Base-by-base conservation (phyloP, 805 yeast genomes). In the Yarrowia keelungensis region DNA sequence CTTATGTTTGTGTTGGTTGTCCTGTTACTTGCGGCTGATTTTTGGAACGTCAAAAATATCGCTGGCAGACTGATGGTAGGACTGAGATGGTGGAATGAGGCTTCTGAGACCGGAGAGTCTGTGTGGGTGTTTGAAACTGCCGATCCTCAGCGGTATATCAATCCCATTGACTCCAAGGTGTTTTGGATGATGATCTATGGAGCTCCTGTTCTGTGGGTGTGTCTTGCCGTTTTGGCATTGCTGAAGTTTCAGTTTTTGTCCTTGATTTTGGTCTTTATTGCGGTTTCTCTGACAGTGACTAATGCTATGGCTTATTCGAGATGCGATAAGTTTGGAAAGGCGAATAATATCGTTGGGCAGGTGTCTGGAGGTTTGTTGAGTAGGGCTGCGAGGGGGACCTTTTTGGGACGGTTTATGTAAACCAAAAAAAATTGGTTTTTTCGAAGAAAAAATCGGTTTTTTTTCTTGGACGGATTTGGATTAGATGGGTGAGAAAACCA, bases 1-100 rank as follows among this genome's bases (percentile, higher is more conserved):
- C 81, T 91, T 49, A 86, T 91, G 74, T 94, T 95, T 81, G 92
- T 94, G 15, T 77, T 87, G 7, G 87, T 92, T 26, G 86, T 93
- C 1, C 80, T 95, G 16, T 79, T 92, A 19, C 82, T 91, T 22
- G 90, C 97, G 0, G 91, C 92, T 0, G 99, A 94, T 77, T 94
- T 94, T 75, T 94, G 98, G 96, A 89, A 91, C 75, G 87, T 91
- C 32, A 95, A 94, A 76, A 94, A 94, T 78, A 90, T 94, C 35
- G 83, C 97, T 22, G 99, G 99, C 1, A 81, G 98, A 69, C 83
- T 91, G 69, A 79, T 94, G 69, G 98, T 95, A 5, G 98, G 98
- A 0, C 82, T 95, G 71, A 71, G 83, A 72, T 94, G 99, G 99
- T 94, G 98, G 97, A 95, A 94, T 76, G 98, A 94, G 76, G 83